Evolutionary conservation across 2,329 filamentous ascomycete species (phyloP).

Genomic region (Apiospora sp.): DNA sequence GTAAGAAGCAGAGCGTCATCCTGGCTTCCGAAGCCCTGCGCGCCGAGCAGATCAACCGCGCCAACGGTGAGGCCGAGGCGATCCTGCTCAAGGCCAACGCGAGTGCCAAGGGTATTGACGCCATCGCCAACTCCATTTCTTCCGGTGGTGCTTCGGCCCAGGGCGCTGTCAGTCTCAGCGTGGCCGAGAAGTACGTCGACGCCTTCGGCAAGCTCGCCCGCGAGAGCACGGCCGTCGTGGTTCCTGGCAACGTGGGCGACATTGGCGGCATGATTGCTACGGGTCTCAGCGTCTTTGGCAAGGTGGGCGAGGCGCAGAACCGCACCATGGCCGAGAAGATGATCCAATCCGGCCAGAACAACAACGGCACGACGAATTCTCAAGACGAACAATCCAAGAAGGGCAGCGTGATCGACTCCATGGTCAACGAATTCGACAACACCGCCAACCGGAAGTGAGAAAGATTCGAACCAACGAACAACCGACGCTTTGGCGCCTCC

Average conservation of each 20-base stretch:
- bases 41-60: conserved; percentile 91
- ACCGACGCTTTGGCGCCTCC: neutral
- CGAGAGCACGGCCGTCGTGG: conserved; percentile 93
- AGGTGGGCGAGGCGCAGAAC: conserved; percentile 83
- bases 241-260: conserved; percentile 96
- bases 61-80: conserved; percentile 91
- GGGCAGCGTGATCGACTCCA: conserved; percentile 39
- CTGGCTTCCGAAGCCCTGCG: conserved; percentile 91
- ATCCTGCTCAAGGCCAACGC: conserved; percentile 86
- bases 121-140: conserved; percentile 79
- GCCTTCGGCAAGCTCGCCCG: conserved; percentile 92
- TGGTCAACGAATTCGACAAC: conserved; percentile 44
- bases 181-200: conserved; percentile 98
- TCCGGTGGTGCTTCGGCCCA: conserved; percentile 79
- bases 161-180: conserved; percentile 82
- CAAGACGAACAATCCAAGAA: conserved; percentile 25
- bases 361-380: conserved; percentile 29
- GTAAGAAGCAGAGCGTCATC: conserved; percentile 95
- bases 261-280: conserved; percentile 97
- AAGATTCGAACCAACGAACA: neutral
- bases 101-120: conserved; percentile 87
- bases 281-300: conserved; percentile 93
- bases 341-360: conserved; percentile 28
- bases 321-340: conserved; percentile 64
- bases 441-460: conserved; percentile 30